These are phyloP conservation scores for Lichtheimia ramosa DNA, from an alignment of 371 early-diverging fungal species.

Conservation along the genomic window DNA sequence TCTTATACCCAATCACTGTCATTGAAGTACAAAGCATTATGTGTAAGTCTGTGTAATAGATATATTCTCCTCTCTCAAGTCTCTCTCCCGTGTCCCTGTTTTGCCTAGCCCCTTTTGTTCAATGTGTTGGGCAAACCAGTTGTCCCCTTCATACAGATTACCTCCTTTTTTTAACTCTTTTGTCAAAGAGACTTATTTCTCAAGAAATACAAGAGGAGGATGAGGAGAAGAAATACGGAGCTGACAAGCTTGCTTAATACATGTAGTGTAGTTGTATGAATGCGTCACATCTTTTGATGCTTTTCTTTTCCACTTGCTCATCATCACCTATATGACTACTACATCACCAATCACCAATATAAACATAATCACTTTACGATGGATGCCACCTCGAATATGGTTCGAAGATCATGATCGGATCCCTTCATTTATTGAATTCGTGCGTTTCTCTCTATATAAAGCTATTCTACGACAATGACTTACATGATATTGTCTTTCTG, in stretches of 20 bases:
- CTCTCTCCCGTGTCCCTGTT: not conserved
- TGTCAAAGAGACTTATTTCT: not conserved
- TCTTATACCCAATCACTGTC: too few species aligned
- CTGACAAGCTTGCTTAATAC: too few species aligned
- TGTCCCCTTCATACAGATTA: not conserved
- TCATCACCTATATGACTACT: not conserved
- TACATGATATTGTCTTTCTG: not conserved
- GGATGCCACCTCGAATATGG: slow-evolving; percentile 33
- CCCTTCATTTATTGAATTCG: slow-evolving; percentile 19
- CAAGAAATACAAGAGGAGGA: not conserved
- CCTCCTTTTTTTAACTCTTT: not conserved
- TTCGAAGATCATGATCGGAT: slow-evolving; percentile 21
- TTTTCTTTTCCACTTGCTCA: too few species aligned
- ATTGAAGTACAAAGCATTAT: too few species aligned
- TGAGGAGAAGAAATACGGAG: too few species aligned
- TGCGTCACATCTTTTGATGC: too few species aligned
- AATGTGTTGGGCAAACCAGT: not conserved
- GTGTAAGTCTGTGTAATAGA: too few species aligned
- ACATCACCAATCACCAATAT: slow-evolving; percentile 22
- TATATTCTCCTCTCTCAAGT: too few species aligned
- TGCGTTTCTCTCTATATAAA: slow-evolving; percentile 9
- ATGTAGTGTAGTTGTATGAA: too few species aligned
- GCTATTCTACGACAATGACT: not conserved
- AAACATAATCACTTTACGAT: slow-evolving; percentile 30
- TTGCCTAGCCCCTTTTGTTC: not conserved